phyloP scores from a whole-genome alignment of 768 basidiomycete genomes.

The Brasilioporus rufonigricans region DNA sequence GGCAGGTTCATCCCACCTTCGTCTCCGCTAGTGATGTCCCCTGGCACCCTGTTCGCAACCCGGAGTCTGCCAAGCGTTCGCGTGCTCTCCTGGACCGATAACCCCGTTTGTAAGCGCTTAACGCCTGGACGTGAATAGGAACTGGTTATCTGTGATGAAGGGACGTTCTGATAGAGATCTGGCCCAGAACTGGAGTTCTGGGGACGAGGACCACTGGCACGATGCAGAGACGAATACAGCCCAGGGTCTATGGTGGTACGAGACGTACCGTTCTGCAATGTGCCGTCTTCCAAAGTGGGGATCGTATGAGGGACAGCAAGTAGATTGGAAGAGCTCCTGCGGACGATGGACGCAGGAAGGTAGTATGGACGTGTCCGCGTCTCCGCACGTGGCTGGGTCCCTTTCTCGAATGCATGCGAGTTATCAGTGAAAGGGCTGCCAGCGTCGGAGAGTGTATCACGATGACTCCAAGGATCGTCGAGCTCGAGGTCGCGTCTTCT shows the following conservation, averaged over 20 bases:
- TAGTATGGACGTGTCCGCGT: constrained; percentile 22
- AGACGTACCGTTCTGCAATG: constrained; percentile 3
- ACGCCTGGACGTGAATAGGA: constrained; percentile 10
- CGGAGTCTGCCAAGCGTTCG: constrained; percentile 44
- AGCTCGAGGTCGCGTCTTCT: constrained; percentile 35
- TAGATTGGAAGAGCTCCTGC: constrained; percentile 17
- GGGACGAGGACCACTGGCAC: background rate
- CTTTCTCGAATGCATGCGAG: constrained; percentile 2
- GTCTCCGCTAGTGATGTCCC: constrained; percentile 39
- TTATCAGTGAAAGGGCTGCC: background rate
- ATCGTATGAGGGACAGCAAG: constrained; percentile 17
- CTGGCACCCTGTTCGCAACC: constrained; percentile 48
- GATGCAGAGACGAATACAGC: background rate
- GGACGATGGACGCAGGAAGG: constrained; percentile 24
- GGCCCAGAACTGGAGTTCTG: constrained; percentile 8
- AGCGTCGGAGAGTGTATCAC: constrained; percentile 5
- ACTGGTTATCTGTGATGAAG: constrained; percentile 8
- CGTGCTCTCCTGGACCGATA: constrained; percentile 31
- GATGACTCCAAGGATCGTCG: constrained; percentile 35
- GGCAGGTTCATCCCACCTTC: constrained; percentile 26
- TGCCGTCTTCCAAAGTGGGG: background rate
- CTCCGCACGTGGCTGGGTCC: background rate
- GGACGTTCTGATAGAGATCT: background rate
- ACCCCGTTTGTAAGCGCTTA: constrained; percentile 13
- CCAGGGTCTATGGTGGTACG: background rate